These are phyloP conservation scores for Zymoseptoria crescenta DNA, from an alignment of 2,329 filamentous ascomycete species.

Conservation along the genomic window DNA sequence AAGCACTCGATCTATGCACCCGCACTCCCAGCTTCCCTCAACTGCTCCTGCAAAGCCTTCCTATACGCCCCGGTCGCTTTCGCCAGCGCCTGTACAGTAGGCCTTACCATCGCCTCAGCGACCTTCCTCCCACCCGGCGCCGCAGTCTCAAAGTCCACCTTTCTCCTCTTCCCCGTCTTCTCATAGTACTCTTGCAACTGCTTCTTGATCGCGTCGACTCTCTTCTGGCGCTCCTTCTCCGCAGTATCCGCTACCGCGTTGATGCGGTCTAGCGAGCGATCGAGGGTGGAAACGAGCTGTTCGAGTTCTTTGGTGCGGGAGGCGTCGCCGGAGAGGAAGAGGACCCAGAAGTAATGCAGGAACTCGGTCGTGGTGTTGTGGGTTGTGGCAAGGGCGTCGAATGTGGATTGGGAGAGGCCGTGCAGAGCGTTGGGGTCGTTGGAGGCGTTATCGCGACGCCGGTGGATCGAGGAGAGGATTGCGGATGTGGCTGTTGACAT, in stretches of 20 bases:
- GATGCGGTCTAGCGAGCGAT: slow-evolving; percentile 69
- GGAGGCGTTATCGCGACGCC: slow-evolving; percentile 32
- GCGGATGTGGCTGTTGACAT: slow-evolving; percentile 58
- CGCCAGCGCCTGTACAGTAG: slow-evolving; percentile 62
- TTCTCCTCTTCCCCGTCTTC: slow-evolving; percentile 64
- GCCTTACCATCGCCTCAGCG: slow-evolving; percentile 68
- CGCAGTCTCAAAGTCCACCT: slow-evolving; percentile 49
- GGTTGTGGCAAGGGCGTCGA: slow-evolving; percentile 61
- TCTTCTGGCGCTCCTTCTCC: slow-evolving; percentile 61
- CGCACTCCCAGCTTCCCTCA: slow-evolving; percentile 15
- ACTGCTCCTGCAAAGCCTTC: slow-evolving; percentile 58
- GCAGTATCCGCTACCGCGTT: slow-evolving; percentile 72
- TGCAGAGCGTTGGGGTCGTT: slow-evolving; percentile 19
- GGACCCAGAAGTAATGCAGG: slow-evolving; percentile 92
- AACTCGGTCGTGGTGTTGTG: slow-evolving; percentile 94
- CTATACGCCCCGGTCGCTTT: slow-evolving; percentile 65
- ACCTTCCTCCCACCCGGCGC: slow-evolving; percentile 69
- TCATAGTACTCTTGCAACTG: slow-evolving; percentile 64
- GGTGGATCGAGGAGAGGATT: slow-evolving; percentile 56
- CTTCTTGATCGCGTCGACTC: slow-evolving; percentile 58
- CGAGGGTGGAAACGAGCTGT: slow-evolving; percentile 73
- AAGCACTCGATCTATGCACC: not conserved
- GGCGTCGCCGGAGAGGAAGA: slow-evolving; percentile 83
- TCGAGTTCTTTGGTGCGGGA: slow-evolving; percentile 67
- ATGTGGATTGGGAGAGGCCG: slow-evolving; percentile 40